These are phyloP conservation scores for Suhomyces panamericanus DNA, from an alignment of 1,139 yeast species.

Conservation along the genomic window DNA sequence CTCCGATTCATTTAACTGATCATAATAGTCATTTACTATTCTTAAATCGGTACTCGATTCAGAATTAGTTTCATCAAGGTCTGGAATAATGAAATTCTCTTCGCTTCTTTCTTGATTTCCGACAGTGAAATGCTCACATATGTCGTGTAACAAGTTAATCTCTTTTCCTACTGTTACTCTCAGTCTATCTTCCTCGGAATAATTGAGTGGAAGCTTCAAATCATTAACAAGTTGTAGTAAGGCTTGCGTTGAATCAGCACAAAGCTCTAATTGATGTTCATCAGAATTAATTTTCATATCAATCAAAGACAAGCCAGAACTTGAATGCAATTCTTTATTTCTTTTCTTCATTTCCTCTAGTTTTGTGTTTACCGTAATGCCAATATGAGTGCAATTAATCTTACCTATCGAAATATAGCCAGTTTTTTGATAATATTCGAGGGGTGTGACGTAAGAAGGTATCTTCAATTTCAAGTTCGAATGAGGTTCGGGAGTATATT, in stretches of 20 bases:
- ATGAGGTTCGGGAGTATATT: conserved; percentile 17
- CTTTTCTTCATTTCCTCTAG: conserved; percentile 23
- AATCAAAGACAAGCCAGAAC: conserved; percentile 28
- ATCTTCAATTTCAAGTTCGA: conserved; percentile 5
- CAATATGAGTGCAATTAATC: conserved; percentile 43
- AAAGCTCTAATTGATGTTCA: conserved; percentile 54
- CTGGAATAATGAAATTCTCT: neutral
- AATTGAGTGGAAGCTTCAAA: conserved; percentile 64
- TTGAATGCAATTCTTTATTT: conserved; percentile 23
- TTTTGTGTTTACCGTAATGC: conserved; percentile 36
- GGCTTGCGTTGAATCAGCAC: conserved; percentile 85
- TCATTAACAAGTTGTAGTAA: conserved; percentile 68
- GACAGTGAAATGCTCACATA: conserved; percentile 38
- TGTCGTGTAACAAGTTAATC: conserved; percentile 49
- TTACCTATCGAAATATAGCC: conserved; percentile 52
- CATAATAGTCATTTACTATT: conserved; percentile 28
- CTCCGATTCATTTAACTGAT: conserved; percentile 3
- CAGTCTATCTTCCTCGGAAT: conserved; percentile 58
- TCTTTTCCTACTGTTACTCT: conserved; percentile 35
- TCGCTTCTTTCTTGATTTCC: neutral
- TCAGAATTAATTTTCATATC: conserved; percentile 53
- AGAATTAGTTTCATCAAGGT: neutral
- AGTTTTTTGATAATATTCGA: conserved; percentile 16
- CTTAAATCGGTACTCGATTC: conserved; percentile 2
- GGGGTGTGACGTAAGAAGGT: conserved; percentile 14